phyloP scores from a whole-genome alignment of 345 rosid genomes.

The Geranium rotundifolium region DNA sequence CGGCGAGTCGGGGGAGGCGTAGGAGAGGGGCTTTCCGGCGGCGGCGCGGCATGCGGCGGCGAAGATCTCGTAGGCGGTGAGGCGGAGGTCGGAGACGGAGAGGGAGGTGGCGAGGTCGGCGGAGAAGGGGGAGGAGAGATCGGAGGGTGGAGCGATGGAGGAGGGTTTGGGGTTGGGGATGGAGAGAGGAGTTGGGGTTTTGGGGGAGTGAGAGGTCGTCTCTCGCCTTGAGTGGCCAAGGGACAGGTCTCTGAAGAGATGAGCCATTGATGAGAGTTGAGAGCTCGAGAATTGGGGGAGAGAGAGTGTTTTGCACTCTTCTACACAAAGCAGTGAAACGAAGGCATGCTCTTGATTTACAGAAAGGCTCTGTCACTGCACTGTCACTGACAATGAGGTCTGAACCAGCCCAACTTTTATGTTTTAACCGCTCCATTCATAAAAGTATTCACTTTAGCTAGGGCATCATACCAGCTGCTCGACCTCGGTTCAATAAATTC shows the following conservation, averaged over 20 bases:
- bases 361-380: too few relatives aligned
- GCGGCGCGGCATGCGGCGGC: slow-evolving; percentile 67
- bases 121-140: slow-evolving; percentile 62
- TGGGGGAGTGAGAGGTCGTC: slow-evolving; percentile 38
- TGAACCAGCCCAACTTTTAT: too few relatives aligned
- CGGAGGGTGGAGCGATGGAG: slow-evolving; percentile 19
- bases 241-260: slow-evolving; percentile 88
- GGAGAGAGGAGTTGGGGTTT: background rate
- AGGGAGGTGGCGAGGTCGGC: slow-evolving; percentile 62
- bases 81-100: slow-evolving; percentile 69
- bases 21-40: slow-evolving; percentile 10
- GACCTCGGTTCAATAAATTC: too few relatives aligned
- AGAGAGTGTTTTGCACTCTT: too few relatives aligned
- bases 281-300: slow-evolving; percentile 1
- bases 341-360: too few relatives aligned
- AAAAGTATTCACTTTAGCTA: too few relatives aligned
- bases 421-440: too few relatives aligned
- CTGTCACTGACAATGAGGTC: too few relatives aligned
- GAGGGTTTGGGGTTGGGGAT: slow-evolving; percentile 20
- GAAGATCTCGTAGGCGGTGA: slow-evolving; percentile 90
- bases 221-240: slow-evolving; percentile 74
- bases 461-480: too few relatives aligned
- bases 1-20: slow-evolving; percentile 28
- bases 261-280: slow-evolving; percentile 50
- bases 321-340: too few relatives aligned